Base-by-base conservation (phyloP, 306 rosid species). In the Acacia confusa region DNA sequence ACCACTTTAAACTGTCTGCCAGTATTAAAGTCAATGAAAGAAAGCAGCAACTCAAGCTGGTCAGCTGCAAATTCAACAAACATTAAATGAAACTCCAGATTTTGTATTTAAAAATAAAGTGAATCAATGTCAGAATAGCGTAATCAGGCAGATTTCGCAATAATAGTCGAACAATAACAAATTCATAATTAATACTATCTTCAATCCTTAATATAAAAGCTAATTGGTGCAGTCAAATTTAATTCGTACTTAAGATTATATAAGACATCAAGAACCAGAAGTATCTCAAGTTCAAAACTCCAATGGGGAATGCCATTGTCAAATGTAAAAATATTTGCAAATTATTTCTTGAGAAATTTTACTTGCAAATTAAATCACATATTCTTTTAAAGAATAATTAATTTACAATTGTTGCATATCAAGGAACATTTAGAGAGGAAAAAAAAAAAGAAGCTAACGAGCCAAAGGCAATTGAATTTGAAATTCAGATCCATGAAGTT, bases 11-110 rank as follows among this genome's bases (percentile, higher is more conserved):
- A 75, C 86, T 86, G 91, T 79, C 66, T 69, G 81, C 98, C 89
- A 52, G 88, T 83, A 67, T 55, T 52, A 41, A 85, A 88, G 78
- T 91, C 88, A 47, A 92, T 73, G 87, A 96, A 96, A 58, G 85
- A 81, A 70, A 96, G 92, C 77, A 75, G 87, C 89, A 96, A 81
- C 82, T 89, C 85, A 83, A 93, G 99, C 73, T 81, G 88, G 74
- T 85, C 83, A 83, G 66, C 99, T 96, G 89, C 85, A 87, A 81
- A 84, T 74, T 50, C 53, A 48, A 19, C 89, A 96, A 34, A 83
- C 27, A 81, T 60, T 43, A 50, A 81, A 71, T 34, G 52, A 84
- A 55, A 81, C 52, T 66, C 72, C 50, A 15, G 27, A 44, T 73
- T 64, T 24, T 28, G 63, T 7, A 44, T 22, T 40, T 48, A 65